These are phyloP conservation scores for Cardamine occulta DNA, from an alignment of 345 rosid genomes.

Conservation along the genomic window DNA sequence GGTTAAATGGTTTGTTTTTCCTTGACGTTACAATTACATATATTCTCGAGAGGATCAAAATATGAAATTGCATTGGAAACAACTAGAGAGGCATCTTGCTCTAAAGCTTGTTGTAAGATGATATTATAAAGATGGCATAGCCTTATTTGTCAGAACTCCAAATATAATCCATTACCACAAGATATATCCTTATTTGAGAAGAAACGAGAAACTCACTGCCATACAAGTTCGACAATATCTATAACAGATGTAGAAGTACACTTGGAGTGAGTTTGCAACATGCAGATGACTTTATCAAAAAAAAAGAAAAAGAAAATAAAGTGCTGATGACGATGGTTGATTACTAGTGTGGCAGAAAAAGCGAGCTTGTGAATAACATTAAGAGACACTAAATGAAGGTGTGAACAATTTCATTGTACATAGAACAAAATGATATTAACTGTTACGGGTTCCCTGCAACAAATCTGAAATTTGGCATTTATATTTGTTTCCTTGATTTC, in stretches of 20 bases:
- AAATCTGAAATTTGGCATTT: neutral
- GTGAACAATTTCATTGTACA: neutral
- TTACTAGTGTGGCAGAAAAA: slow-evolving; percentile 25
- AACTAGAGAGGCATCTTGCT: neutral
- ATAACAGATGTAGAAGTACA: slow-evolving; percentile 7
- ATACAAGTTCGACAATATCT: slow-evolving; percentile 7
- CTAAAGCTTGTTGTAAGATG: neutral
- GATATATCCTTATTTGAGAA: neutral
- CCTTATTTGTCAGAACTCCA: neutral
- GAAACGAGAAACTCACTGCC: slow-evolving; percentile 16
- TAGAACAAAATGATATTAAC: slow-evolving; percentile 24
- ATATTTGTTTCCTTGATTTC: slow-evolving; percentile 26
- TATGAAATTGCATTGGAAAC: slow-evolving; percentile 8
- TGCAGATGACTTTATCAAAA: slow-evolving; percentile 12
- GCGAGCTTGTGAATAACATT: slow-evolving; percentile 4
- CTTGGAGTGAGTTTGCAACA: slow-evolving; percentile 20
- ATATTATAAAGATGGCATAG: neutral
- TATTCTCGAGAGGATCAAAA: neutral
- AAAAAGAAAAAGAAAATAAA: too few species aligned
- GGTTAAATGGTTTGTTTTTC: neutral
- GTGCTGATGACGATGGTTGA: slow-evolving; percentile 3
- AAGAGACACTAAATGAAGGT: neutral
- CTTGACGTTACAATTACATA: neutral
- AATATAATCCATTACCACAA: neutral
- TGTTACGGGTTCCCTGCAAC: slow-evolving; percentile 18